Base-by-base conservation (phyloP, 805 yeast genomes). In the Candida maltosa region DNA sequence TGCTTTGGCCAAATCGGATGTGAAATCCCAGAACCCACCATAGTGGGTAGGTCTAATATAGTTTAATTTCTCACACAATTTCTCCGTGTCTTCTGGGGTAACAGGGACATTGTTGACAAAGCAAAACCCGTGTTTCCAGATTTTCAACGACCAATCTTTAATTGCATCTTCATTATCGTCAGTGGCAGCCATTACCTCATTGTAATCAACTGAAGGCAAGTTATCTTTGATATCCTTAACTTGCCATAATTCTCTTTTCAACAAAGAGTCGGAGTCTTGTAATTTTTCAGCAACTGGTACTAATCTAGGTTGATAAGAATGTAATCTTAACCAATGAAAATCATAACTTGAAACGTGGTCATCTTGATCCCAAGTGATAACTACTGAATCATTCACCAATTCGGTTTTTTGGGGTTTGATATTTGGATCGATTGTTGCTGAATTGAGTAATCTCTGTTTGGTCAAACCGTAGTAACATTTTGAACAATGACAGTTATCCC, bases 1-100 rank as follows among this genome's bases (percentile, higher is more conserved):
- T 39, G 76, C 74, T 59, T 75, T 78, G 30, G 79, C 69, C 48
- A 81, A 60, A 48, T 81, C 84, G 4, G 84, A 70, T 8, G 87
- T 81, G 55, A 82, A 81, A 51, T 80, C 86, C 87, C 87, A 82
- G 58, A 82, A 80, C 1, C 84, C 87, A n/a, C 87, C 87, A 45
- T 82, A 81, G 51, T 81, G 88, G 2, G 88, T 81, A 17, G 79
- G 79, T 27, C 83, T 63, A 32, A 80, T 73, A 51, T 75, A 78
- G 37, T 78, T 69, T 42, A 81, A 70, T 45, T 74, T 58, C 43
- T 78, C 76, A 37, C 78, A 71, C 40, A 81, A 63, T 41, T 59
- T 56, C 46, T 80, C 71, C 2, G 88, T 81, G 15, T 65, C 80
- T 43, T 73, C 76, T 1, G 84, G 76, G 11, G 66, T 63, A 4